Percentiles rank a stretch among this genome's conserved stretches.
Conservation (phyloP, 371 early-diverging fungal species). For the Apophysomyces ossiformis region DNA sequence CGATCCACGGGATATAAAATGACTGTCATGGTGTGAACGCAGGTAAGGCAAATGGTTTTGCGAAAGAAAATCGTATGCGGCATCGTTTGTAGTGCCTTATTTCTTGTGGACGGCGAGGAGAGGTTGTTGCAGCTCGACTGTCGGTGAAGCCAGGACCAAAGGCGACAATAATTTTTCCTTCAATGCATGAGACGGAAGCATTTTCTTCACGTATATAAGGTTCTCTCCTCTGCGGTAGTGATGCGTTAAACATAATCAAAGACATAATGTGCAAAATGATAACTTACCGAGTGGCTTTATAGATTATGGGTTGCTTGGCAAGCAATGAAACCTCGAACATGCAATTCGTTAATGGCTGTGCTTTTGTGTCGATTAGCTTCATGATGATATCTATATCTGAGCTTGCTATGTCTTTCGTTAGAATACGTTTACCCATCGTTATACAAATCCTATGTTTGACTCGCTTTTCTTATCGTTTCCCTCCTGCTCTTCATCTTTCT, state of each 20-base stretch:
- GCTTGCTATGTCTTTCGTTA: neutral
- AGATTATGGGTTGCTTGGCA: neutral
- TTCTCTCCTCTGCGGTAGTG: neutral
- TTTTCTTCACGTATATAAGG: neutral
- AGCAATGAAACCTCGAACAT: neutral
- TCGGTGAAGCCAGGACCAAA: neutral
- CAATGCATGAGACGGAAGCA: neutral
- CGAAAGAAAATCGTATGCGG: neutral
- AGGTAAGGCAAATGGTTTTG: neutral
- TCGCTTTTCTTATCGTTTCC: slow-evolving; percentile 9
- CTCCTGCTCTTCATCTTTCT: slow-evolving; percentile 6
- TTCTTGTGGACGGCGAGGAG: neutral
- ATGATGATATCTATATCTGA: neutral
- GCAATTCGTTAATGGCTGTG: neutral
- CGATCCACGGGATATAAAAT: neutral
- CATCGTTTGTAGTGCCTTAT: neutral
- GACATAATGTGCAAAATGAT: neutral
- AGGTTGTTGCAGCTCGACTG: neutral
- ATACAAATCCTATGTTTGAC: slow-evolving; percentile 5
- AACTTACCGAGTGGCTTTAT: neutral
- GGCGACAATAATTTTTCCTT: neutral
- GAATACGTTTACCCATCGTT: neutral
- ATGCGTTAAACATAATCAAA: neutral
- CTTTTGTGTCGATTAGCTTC: neutral
- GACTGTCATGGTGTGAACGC: neutral